Conservation (phyloP, 768 basidiomycete species). For the Mrakia gelida region DNA sequence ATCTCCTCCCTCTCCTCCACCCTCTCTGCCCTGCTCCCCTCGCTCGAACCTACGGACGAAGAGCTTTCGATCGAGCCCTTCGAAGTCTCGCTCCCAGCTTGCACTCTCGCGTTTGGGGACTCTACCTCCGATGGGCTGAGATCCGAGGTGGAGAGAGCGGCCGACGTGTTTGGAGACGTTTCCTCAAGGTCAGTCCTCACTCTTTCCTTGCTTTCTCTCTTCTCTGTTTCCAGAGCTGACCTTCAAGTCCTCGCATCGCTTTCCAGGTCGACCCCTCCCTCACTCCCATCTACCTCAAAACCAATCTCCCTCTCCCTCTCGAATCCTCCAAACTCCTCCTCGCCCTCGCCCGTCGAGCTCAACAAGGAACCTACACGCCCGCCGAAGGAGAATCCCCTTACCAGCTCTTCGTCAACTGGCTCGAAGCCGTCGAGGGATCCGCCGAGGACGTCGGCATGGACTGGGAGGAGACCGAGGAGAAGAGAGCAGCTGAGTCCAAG, state of each 20-base stretch:
- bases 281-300: slow-evolving; percentile 48
- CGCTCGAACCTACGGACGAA: slow-evolving; percentile 82
- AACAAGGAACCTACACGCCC: slow-evolving; percentile 73
- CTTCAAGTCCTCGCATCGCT: not conserved
- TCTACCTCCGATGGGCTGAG: slow-evolving; percentile 91
- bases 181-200: slow-evolving; percentile 67
- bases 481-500: slow-evolving; percentile 24
- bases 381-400: slow-evolving; percentile 94
- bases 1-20: slow-evolving; percentile 83
- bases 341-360: slow-evolving; percentile 74
- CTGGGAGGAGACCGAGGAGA: slow-evolving; percentile 63
- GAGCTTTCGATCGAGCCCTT: slow-evolving; percentile 88
- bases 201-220: not conserved
- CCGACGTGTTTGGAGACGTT: slow-evolving; percentile 71
- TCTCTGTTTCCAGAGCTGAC: not conserved
- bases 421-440: slow-evolving; percentile 82
- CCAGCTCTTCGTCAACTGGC: slow-evolving; percentile 85
- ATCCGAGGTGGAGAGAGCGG: slow-evolving; percentile 59
- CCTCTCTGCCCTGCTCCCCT: slow-evolving; percentile 78
- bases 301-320: slow-evolving; percentile 69
- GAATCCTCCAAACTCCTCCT: slow-evolving; percentile 90
- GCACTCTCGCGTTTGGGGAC: slow-evolving; percentile 85
- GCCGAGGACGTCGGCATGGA: slow-evolving; percentile 90
- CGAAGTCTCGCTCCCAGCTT: slow-evolving; percentile 89
- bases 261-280: slow-evolving; percentile 45